Percentiles rank a stretch among this genome's conserved stretches.
Evolutionary conservation across 2,329 filamentous ascomycete genomes (phyloP).

Genomic region (Penicillium sp.): DNA sequence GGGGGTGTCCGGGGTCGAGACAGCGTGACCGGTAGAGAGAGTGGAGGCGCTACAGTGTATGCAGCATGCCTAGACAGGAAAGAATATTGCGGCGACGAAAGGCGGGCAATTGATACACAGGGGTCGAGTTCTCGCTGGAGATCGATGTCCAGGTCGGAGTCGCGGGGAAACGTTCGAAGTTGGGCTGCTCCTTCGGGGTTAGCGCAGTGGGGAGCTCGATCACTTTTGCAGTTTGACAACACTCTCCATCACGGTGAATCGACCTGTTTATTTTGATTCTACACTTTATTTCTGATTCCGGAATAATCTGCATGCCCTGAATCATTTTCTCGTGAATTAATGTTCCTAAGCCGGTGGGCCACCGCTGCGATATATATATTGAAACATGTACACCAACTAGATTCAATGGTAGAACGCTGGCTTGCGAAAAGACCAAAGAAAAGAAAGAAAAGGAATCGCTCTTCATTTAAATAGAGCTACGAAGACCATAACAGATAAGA

Average conservation of each 20-base stretch:
- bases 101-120: background rate
- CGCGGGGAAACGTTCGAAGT: slow-evolving; percentile 5
- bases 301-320: too few species aligned
- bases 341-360: too few species aligned
- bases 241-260: background rate
- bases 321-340: too few species aligned
- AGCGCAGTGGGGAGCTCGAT: background rate
- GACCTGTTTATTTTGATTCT: too few species aligned
- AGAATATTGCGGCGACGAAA: background rate
- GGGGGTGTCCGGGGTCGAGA: slow-evolving; percentile 2
- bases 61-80: slow-evolving; percentile 6
- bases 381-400: too few species aligned
- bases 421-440: too few species aligned
- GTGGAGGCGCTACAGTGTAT: slow-evolving; percentile 10
- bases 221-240: background rate
- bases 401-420: too few species aligned
- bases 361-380: too few species aligned
- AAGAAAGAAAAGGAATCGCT: too few species aligned
- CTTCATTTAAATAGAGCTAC: too few species aligned
- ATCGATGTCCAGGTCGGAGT: background rate
- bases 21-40: slow-evolving; percentile 8
- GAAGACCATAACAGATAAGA: too few species aligned
- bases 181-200: background rate
- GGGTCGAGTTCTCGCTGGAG: background rate
- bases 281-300: too few species aligned